phyloP scores from a whole-genome alignment of 352 stramenopile genomes.

The Globisporangium iwayamae region DNA sequence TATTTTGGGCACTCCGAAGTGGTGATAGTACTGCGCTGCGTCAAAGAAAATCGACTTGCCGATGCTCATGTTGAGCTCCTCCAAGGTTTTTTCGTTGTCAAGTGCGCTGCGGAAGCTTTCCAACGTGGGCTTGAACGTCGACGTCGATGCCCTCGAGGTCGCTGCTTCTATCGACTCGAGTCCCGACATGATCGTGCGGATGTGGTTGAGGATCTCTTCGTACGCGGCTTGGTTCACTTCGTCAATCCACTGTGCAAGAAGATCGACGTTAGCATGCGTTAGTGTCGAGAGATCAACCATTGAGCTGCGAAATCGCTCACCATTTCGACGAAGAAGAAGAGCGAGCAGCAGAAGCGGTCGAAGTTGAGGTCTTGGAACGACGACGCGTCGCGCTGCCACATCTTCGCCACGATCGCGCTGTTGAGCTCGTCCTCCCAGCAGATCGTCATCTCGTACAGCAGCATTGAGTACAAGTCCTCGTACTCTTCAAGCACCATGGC shows the following conservation, averaged over 20 bases:
- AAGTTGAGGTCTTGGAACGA: slow-evolving; percentile 35
- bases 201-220: slow-evolving; percentile 10
- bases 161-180: slow-evolving; percentile 1
- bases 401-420: slow-evolving; percentile 36
- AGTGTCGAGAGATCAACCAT: background rate
- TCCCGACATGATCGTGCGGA: slow-evolving; percentile 22
- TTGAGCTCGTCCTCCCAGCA: slow-evolving; percentile 60
- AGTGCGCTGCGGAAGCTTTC: slow-evolving; percentile 29
- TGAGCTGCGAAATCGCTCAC: slow-evolving; percentile 13
- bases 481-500: slow-evolving; percentile 34
- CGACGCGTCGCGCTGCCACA: slow-evolving; percentile 41
- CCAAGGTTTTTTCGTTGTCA: slow-evolving; percentile 24
- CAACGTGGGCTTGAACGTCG: slow-evolving; percentile 24
- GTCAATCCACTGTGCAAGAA: background rate
- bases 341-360: slow-evolving; percentile 52
- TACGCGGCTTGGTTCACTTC: background rate
- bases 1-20: slow-evolving; percentile 17
- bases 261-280: background rate
- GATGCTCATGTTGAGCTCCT: slow-evolving; percentile 31
- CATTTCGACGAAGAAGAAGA: slow-evolving; percentile 62
- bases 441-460: slow-evolving; percentile 61
- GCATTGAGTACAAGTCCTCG: slow-evolving; percentile 40
- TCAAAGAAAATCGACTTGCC: slow-evolving; percentile 46
- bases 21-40: slow-evolving; percentile 26
- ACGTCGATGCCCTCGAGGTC: background rate